phyloP scores from a whole-genome alignment of 2,329 filamentous ascomycete genomes.

The Metarhizium humberi region DNA sequence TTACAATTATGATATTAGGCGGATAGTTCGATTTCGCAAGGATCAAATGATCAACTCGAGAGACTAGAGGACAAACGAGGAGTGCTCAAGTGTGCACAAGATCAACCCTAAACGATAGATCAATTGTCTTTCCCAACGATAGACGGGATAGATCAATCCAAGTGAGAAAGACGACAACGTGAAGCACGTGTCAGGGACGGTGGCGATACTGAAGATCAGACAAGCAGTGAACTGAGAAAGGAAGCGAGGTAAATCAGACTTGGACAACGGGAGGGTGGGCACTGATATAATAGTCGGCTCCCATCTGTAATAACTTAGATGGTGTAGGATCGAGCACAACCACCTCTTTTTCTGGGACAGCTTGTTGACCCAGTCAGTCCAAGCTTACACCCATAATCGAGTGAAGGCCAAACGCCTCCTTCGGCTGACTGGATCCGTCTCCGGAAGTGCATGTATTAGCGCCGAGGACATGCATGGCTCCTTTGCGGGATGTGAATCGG shows the following conservation, averaged over 20 bases:
- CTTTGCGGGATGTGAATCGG: neutral
- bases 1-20: slow-evolving; percentile 2
- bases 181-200: slow-evolving; percentile 8
- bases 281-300: slow-evolving; percentile 6
- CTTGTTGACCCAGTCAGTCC: neutral
- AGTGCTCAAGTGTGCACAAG: neutral
- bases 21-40: neutral
- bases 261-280: neutral
- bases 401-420: neutral
- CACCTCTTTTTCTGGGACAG: neutral
- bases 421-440: neutral
- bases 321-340: neutral
- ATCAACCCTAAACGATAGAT: slow-evolving; percentile 3
- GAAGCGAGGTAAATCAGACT: neutral
- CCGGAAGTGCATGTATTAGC: slow-evolving; percentile 2
- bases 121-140: slow-evolving; percentile 16
- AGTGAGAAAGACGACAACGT: neutral
- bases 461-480: slow-evolving; percentile 1
- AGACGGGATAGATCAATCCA: slow-evolving; percentile 23
- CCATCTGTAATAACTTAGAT: neutral
- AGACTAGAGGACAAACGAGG: neutral
- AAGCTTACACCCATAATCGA: neutral
- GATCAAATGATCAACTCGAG: neutral
- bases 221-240: neutral
- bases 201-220: neutral